Percentiles rank a stretch among this genome's conserved stretches.
phyloP scores from a whole-genome alignment of 345 rosid species.

The Lenwebbia sp. region DNA sequence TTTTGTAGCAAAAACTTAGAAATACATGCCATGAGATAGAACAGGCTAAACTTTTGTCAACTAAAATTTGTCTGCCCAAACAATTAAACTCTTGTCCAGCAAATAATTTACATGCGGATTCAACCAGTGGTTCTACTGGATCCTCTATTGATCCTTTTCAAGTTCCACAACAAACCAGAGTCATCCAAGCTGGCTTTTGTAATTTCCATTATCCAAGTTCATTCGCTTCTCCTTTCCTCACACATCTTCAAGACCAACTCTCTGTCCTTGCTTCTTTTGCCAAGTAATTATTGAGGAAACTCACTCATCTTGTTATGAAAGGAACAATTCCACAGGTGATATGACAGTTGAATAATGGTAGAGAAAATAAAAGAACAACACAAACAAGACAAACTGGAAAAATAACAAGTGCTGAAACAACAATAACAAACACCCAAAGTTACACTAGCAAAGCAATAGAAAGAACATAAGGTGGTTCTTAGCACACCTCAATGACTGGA shows the following conservation, averaged over 20 bases:
- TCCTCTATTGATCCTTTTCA: neutral
- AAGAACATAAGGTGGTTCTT: neutral
- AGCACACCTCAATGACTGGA: conserved; percentile 46
- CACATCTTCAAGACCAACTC: neutral
- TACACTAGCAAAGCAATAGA: neutral
- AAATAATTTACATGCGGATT: neutral
- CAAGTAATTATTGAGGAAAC: neutral
- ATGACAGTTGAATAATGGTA: neutral
- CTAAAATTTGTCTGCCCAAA: neutral
- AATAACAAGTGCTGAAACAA: neutral
- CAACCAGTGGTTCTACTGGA: neutral
- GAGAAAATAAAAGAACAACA: neutral
- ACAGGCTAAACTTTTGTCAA: neutral
- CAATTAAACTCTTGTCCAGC: neutral
- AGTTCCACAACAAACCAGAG: neutral
- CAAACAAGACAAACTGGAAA: neutral
- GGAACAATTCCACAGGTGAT: neutral
- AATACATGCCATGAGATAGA: neutral
- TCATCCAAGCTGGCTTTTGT: neutral
- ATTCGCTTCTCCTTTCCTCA: neutral
- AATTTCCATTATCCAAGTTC: neutral
- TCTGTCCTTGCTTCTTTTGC: neutral
- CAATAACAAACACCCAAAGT: neutral
- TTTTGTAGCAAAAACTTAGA: neutral
- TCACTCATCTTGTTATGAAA: neutral